phyloP scores from a whole-genome alignment of 2,329 filamentous ascomycete genomes.

The Xylariomycetidae sp. region DNA sequence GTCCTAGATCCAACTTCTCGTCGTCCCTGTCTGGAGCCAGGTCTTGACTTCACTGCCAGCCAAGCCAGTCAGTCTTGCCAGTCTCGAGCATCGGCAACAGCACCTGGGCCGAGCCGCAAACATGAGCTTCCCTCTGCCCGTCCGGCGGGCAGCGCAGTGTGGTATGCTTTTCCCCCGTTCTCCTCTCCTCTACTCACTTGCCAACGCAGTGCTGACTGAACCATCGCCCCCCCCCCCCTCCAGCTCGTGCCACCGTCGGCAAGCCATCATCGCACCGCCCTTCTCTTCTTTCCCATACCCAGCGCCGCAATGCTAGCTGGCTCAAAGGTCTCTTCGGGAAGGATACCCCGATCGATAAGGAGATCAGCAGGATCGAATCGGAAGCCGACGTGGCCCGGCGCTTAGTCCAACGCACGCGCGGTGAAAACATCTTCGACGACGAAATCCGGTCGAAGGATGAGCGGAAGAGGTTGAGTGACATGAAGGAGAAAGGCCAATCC shows the following conservation, averaged over 20 bases:
- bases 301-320: conserved; percentile 37
- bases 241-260: conserved; percentile 16
- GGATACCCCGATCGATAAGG: conserved; percentile 8
- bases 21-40: too few relatives aligned
- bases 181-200: conserved; percentile 2
- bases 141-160: conserved; percentile 53
- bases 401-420: conserved; percentile 38
- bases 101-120: conserved; percentile 20
- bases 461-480: conserved; percentile 27
- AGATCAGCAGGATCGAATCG: conserved; percentile 31
- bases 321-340: conserved; percentile 11
- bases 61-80: too few relatives aligned
- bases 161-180: conserved; percentile 39
- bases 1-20: too few relatives aligned
- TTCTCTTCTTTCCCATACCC: conserved; percentile 25
- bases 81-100: too few relatives aligned
- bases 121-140: conserved; percentile 63
- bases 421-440: conserved; percentile 60
- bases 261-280: conserved; percentile 18
- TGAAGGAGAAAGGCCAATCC: neutral
- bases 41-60: too few relatives aligned
- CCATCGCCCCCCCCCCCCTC: neutral
- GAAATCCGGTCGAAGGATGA: too few relatives aligned
- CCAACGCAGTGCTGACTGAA: conserved; percentile 3
- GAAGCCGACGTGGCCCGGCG: conserved; percentile 36